These are phyloP conservation scores for Corchorus olitorius DNA, from an alignment of 345 rosid genomes.

Conservation along the genomic window DNA sequence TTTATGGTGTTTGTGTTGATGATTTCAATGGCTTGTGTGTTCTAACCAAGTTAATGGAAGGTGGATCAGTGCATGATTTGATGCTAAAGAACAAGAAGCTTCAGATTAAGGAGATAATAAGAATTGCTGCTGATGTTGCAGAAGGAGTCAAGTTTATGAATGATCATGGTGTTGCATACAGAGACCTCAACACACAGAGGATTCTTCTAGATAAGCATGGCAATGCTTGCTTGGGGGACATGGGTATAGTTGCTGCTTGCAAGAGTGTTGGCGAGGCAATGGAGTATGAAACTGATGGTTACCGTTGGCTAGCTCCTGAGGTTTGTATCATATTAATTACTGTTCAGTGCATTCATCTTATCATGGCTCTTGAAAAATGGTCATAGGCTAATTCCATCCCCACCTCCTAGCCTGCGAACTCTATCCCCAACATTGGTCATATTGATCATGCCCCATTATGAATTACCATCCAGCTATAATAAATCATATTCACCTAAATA, in stretches of 20 bases:
- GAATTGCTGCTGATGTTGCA: conserved; percentile 74
- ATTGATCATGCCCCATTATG: neutral
- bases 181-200: conserved; percentile 81
- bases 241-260: conserved; percentile 88
- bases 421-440: neutral
- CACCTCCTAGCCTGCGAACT: neutral
- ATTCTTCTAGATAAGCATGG: conserved; percentile 79
- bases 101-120: conserved; percentile 68
- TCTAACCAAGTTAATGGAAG: conserved; percentile 90
- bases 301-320: conserved; percentile 99
- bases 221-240: conserved; percentile 86
- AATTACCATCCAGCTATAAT: neutral
- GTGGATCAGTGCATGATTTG: conserved; percentile 80
- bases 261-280: conserved; percentile 76
- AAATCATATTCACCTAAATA: conserved; percentile 14
- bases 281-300: conserved; percentile 98
- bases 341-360: neutral
- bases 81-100: conserved; percentile 80
- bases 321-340: conserved; percentile 44
- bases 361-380: conserved; percentile 8
- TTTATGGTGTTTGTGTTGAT: conserved; percentile 82
- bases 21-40: conserved; percentile 90
- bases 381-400: neutral
- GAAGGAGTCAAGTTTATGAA: conserved; percentile 88
- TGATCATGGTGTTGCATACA: conserved; percentile 78